phyloP scores from a whole-genome alignment of 345 rosid species.

The Microthlaspi erraticum region DNA sequence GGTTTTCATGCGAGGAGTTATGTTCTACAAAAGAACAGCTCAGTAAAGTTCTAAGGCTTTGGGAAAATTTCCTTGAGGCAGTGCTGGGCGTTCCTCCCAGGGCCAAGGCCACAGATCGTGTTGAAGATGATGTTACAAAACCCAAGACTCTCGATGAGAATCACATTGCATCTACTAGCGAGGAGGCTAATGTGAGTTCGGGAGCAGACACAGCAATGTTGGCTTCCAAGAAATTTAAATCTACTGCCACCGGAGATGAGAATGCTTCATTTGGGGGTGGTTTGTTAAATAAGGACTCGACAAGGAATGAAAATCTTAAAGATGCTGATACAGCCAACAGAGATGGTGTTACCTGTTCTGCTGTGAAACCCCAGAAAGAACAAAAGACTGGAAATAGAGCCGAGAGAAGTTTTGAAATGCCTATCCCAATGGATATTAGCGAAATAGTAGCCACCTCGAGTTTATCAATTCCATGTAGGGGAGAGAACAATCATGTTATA shows the following conservation, averaged over 20 bases:
- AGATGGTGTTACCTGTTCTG: constrained; percentile 43
- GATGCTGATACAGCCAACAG: constrained; percentile 48
- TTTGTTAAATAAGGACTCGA: constrained; percentile 54
- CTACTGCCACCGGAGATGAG: constrained; percentile 53
- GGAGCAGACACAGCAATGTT: constrained; percentile 41
- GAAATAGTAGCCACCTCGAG: constrained; percentile 48
- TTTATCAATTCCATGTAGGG: constrained; percentile 47
- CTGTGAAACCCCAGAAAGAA: constrained; percentile 52
- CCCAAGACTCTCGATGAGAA: constrained; percentile 34
- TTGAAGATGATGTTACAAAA: constrained; percentile 51
- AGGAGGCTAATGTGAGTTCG: constrained; percentile 61
- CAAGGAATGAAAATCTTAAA: constrained; percentile 44
- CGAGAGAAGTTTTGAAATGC: constrained; percentile 50
- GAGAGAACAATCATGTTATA: constrained; percentile 52
- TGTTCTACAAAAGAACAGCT: constrained; percentile 93
- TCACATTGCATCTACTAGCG: constrained; percentile 50
- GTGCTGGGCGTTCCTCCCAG: constrained; percentile 69
- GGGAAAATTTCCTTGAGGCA: constrained; percentile 87
- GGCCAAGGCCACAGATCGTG: constrained; percentile 48
- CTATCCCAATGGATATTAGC: constrained; percentile 31
- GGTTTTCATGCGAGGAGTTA: constrained; percentile 91
- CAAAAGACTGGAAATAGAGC: constrained; percentile 48
- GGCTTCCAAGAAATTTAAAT: constrained; percentile 53
- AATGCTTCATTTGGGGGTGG: constrained; percentile 48
- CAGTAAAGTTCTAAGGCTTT: constrained; percentile 82